Evolutionary conservation across 2,329 filamentous ascomycete genomes (phyloP), one percentile per base, ranked within the genome.

Genomic region (Lomentospora prolificans): DNA sequence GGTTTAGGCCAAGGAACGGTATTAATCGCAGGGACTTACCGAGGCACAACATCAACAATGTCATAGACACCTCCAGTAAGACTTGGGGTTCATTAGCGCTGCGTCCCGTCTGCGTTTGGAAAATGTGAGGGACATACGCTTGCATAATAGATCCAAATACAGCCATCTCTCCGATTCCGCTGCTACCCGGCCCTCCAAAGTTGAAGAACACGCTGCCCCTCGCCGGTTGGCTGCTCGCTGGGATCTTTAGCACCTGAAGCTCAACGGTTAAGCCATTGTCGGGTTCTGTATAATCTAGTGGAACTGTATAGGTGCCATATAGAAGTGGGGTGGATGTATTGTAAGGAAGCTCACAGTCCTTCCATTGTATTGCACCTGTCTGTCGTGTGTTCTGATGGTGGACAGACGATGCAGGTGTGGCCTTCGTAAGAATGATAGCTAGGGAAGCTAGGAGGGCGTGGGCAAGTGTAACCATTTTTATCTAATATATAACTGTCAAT

Each of bases 181-280:
- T 30, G 14, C 46, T 10, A 7, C 66, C 60, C 0, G 65, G 65
- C 0, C 65, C 65, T 10, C 64, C 64, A 56, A 61, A 65, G 55
- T 69, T 69, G 53, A 67, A 55, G 25, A 68, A 28, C 30, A 68
- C 67, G 51, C 61, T 67, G 1, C 67, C 65, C 39, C 62, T 62
- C 3, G 58, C 58, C 3, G 62, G 61, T 31, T 60, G 54, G n/a
- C 58, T 58, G 4, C 57, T 44, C 0, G 60, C 57, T 1, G 55
- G 57, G 22, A 59, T 36, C 3, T 53, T 52, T 9, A 59, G 50
- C 22, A 61, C 19, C 3, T 57, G 46, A 5, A 61, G 53, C 1
- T 53, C 30, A 10, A 60, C 27, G 1, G 55, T 60, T 46, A 57
- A 50, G 36, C 56, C 57, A 25, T 54, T 27, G 2, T 55, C 53